A percentile compares a stretch with the other conserved stretches of the same genome.
Evolutionary conservation across 441 rosid species (phyloP).

Genomic region (Lepidium campestre): DNA sequence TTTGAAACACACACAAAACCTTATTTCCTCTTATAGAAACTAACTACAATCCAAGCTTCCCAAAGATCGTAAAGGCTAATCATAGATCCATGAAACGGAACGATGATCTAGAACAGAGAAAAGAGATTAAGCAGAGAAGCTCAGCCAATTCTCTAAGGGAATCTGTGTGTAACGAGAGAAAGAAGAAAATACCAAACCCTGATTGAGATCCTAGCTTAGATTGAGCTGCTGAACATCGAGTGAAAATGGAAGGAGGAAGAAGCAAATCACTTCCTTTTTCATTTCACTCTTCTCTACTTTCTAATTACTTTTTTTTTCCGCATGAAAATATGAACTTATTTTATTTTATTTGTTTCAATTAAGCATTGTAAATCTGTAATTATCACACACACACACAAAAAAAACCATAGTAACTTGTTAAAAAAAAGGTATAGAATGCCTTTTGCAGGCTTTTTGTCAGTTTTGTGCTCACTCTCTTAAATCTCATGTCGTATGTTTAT

Average conservation of each 20-base stretch:
- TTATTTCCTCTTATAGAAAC: neutral
- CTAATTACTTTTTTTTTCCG: neutral
- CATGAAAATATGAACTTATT: neutral
- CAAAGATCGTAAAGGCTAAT: neutral
- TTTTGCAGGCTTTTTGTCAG: conserved; percentile 2
- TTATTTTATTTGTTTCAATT: neutral
- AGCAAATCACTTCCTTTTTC: conserved; percentile 9
- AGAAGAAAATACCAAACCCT: neutral
- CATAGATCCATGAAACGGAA: conserved; percentile 13
- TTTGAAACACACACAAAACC: neutral
- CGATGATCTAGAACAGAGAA: neutral
- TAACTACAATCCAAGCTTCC: neutral
- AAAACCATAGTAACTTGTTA: too few relatives aligned
- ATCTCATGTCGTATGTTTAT: neutral
- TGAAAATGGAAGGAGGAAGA: conserved; percentile 19
- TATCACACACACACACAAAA: too few relatives aligned
- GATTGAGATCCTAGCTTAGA: conserved; percentile 23
- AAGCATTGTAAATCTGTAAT: neutral
- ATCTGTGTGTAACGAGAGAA: neutral
- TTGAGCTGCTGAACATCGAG: conserved; percentile 10
- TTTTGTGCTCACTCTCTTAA: conserved; percentile 1
- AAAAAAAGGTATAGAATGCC: too few relatives aligned
- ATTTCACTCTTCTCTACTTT: conserved; percentile 9
- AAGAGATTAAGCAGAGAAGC: neutral
- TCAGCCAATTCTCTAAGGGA: neutral